Conservation (phyloP, 2,329 filamentous ascomycete genomes). For the Nigrospora sphaerica region DNA sequence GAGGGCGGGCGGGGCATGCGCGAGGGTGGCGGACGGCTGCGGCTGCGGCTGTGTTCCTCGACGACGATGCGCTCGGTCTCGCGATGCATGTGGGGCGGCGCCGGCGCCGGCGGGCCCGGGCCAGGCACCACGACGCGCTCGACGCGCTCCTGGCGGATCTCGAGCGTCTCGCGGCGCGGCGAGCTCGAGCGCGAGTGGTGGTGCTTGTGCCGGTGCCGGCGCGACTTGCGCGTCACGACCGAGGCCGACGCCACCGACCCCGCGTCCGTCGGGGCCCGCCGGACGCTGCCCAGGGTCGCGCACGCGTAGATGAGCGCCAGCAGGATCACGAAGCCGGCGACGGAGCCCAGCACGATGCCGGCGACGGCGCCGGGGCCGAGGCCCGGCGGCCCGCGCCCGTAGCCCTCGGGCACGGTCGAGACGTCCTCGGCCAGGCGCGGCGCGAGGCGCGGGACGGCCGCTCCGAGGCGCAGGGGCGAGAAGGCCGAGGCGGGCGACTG, state of each 20-base stretch:
- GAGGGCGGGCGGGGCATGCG: slow-evolving; percentile 3
- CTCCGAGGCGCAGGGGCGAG: slow-evolving; percentile 1
- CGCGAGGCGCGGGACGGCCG: slow-evolving; percentile 2
- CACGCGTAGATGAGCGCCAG: slow-evolving; percentile 20
- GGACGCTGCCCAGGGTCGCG: slow-evolving; percentile 21
- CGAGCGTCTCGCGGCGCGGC: slow-evolving; percentile 18
- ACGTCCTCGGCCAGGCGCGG: slow-evolving; percentile 15
- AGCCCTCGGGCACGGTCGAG: slow-evolving; percentile 31
- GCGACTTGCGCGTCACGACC: slow-evolving; percentile 20
- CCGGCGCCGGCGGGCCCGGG: slow-evolving; percentile 1
- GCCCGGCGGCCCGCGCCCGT: slow-evolving; percentile 34
- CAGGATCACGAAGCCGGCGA: slow-evolving; percentile 30
- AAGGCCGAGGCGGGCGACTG: slow-evolving; percentile 4
- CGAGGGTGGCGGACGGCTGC: slow-evolving; percentile 2
- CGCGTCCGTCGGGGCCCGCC: slow-evolving; percentile 15
- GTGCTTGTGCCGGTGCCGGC: slow-evolving; percentile 6
- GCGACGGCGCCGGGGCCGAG: slow-evolving; percentile 25
- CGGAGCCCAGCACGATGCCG: slow-evolving; percentile 28
- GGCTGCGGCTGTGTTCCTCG: slow-evolving; percentile 11
- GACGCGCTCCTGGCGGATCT: slow-evolving; percentile 15
- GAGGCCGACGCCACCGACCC: slow-evolving; percentile 21
- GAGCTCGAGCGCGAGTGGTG: slow-evolving; percentile 5
- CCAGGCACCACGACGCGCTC: slow-evolving; percentile 3
- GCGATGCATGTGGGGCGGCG: background rate
- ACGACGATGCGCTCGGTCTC: slow-evolving; percentile 21